phyloP scores from a whole-genome alignment of 2,329 filamentous ascomycete genomes.

The Exophiala alcalophila region DNA sequence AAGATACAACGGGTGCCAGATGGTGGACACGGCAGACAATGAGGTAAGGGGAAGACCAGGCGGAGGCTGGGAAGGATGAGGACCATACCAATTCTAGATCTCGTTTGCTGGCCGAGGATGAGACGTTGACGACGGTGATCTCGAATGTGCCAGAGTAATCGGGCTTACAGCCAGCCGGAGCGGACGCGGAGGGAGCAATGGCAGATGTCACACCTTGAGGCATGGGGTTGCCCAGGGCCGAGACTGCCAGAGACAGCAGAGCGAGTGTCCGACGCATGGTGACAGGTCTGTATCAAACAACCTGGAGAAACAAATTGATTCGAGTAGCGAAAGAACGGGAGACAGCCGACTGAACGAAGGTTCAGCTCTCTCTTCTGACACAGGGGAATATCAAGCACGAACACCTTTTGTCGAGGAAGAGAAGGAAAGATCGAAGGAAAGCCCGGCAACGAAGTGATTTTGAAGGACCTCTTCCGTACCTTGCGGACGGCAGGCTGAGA shows the following conservation, averaged over 20 bases:
- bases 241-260: slow-evolving; percentile 23
- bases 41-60: background rate
- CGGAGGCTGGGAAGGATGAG: background rate
- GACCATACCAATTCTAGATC: slow-evolving; percentile 15
- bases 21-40: too few relatives aligned
- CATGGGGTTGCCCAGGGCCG: slow-evolving; percentile 20
- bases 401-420: too few relatives aligned
- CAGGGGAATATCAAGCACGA: too few relatives aligned
- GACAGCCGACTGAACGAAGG: slow-evolving; percentile 20
- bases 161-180: slow-evolving; percentile 30
- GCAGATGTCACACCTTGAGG: slow-evolving; percentile 30
- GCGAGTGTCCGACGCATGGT: slow-evolving; percentile 26
- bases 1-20: too few relatives aligned
- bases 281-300: background rate
- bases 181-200: slow-evolving; percentile 26
- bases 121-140: slow-evolving; percentile 32
- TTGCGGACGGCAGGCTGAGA: too few relatives aligned
- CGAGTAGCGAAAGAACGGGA: slow-evolving; percentile 13
- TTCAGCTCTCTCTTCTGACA: too few relatives aligned
- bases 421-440: too few relatives aligned
- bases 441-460: too few relatives aligned
- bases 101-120: slow-evolving; percentile 19
- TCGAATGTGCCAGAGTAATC: slow-evolving; percentile 25
- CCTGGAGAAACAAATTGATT: background rate
- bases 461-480: too few relatives aligned